A percentile compares a stretch with the other conserved stretches of the same genome.
phyloP scores from a whole-genome alignment of 495 filamentous ascomycete species.

The Polyplosphaeria fusca region DNA sequence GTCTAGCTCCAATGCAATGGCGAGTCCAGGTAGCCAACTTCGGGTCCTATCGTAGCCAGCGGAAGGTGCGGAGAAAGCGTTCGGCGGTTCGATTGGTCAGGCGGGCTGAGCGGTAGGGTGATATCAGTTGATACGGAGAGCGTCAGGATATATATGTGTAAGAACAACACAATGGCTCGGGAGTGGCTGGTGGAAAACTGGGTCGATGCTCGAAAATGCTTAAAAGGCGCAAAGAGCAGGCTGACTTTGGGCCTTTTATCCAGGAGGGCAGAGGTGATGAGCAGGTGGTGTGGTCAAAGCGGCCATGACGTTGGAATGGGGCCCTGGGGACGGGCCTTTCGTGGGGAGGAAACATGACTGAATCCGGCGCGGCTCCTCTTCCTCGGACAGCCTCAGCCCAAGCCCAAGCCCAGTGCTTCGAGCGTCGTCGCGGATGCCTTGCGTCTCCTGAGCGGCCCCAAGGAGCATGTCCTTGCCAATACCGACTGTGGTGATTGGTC shows the following conservation, averaged over 20 bases:
- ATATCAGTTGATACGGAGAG: constrained; percentile 7
- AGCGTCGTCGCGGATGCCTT: neutral
- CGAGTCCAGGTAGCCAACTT: neutral
- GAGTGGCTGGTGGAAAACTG: no score
- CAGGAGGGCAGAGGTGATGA: neutral
- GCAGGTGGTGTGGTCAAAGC: neutral
- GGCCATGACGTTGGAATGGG: constrained; percentile 20
- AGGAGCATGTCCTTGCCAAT: no score
- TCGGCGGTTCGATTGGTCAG: neutral
- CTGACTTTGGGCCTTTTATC: constrained; percentile 4
- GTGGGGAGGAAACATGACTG: constrained; percentile 6
- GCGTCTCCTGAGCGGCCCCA: neutral
- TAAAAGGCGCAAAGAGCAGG: neutral
- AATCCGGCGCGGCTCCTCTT: constrained; percentile 7
- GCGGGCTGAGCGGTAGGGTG: constrained; percentile 23
- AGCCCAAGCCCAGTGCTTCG: no score
- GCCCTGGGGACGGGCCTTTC: neutral
- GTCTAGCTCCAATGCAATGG: neutral
- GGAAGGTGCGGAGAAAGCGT: neutral
- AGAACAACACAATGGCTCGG: no score
- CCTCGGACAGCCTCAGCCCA: neutral
- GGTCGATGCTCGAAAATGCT: neutral
- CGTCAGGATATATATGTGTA: neutral
- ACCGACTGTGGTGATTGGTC: neutral
- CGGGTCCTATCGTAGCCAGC: neutral